Percentiles rank a stretch among this genome's conserved stretches.
These are phyloP conservation scores for Carallia brachiata DNA, from an alignment of 345 rosid species.

Conservation along the genomic window DNA sequence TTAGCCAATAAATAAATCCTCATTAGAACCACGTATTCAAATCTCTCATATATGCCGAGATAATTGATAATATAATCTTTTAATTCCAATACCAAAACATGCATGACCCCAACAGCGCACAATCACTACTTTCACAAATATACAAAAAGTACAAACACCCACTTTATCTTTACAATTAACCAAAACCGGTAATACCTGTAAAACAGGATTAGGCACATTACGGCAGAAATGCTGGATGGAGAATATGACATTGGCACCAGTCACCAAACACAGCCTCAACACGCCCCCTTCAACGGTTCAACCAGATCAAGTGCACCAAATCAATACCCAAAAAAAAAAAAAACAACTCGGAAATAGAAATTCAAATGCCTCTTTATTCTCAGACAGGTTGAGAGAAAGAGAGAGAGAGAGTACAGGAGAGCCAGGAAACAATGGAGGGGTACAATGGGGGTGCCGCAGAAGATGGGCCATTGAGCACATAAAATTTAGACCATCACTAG, in stretches of 20 bases:
- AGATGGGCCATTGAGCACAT: too few relatives aligned
- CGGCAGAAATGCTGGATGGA: conserved; percentile 64
- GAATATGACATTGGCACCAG: conserved; percentile 41
- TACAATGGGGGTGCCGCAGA: conserved; percentile 63
- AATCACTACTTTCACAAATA: too few relatives aligned
- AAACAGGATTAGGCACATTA: conserved; percentile 76
- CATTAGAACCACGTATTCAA: too few relatives aligned
- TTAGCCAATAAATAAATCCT: too few relatives aligned
- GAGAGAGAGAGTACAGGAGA: conserved; percentile 72
- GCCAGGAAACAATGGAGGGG: conserved; percentile 73
- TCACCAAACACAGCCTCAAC: conserved; percentile 47
- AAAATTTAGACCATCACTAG: too few relatives aligned
- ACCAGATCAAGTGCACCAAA: neutral
- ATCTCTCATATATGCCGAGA: too few relatives aligned
- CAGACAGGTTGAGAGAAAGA: conserved; percentile 39
- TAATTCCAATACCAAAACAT: too few relatives aligned
- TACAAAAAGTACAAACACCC: too few relatives aligned
- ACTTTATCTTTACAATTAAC: neutral
- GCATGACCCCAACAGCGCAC: too few relatives aligned
- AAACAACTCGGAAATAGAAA: neutral
- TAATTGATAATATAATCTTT: too few relatives aligned
- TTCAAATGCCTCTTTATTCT: neutral
- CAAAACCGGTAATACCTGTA: conserved; percentile 51
- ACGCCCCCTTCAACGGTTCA: conserved; percentile 53
- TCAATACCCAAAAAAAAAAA: conserved; percentile 3